A percentile compares a stretch with the other conserved stretches of the same genome.
Conservation (phyloP, 2,329 filamentous ascomycete genomes). For the Seiridium unicorne region DNA sequence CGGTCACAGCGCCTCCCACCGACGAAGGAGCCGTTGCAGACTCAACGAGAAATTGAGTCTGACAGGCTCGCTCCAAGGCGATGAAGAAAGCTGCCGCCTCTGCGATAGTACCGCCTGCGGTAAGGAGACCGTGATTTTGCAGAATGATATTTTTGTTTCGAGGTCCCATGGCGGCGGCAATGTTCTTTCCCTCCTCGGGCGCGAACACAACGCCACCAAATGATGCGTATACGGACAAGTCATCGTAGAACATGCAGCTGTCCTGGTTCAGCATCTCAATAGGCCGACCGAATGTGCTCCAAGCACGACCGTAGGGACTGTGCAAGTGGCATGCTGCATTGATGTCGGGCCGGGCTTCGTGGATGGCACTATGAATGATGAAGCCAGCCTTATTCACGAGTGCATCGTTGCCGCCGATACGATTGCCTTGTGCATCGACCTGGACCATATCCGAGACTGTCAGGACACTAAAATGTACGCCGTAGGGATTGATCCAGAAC, state of each 20-base stretch:
- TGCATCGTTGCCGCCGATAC: conserved; percentile 56
- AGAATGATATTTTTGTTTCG: conserved; percentile 51
- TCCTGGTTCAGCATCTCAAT: conserved; percentile 60
- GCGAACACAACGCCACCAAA: conserved; percentile 59
- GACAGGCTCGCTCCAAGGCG: conserved; percentile 29
- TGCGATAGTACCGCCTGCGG: conserved; percentile 59
- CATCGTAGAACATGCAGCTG: conserved; percentile 52
- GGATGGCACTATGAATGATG: conserved; percentile 55
- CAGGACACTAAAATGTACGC: conserved; percentile 59
- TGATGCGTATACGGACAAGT: conserved; percentile 53
- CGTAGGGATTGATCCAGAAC: conserved; percentile 68
- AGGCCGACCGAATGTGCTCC: conserved; percentile 50
- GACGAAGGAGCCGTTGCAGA: not conserved
- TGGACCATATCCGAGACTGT: conserved; percentile 62
- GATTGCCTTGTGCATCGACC: conserved; percentile 56
- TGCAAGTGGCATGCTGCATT: conserved; percentile 58
- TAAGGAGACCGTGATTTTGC: conserved; percentile 61
- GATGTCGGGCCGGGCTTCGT: conserved; percentile 54
- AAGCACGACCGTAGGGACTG: conserved; percentile 53
- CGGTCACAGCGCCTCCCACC: conserved; percentile 12
- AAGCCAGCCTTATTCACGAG: conserved; percentile 59
- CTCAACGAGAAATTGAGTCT: conserved; percentile 32
- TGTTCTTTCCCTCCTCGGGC: conserved; percentile 50
- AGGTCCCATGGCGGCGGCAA: conserved; percentile 53
- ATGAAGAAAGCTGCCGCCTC: conserved; percentile 61